Conservation (phyloP, 441 rosid species). For the Corymbia calophylla region DNA sequence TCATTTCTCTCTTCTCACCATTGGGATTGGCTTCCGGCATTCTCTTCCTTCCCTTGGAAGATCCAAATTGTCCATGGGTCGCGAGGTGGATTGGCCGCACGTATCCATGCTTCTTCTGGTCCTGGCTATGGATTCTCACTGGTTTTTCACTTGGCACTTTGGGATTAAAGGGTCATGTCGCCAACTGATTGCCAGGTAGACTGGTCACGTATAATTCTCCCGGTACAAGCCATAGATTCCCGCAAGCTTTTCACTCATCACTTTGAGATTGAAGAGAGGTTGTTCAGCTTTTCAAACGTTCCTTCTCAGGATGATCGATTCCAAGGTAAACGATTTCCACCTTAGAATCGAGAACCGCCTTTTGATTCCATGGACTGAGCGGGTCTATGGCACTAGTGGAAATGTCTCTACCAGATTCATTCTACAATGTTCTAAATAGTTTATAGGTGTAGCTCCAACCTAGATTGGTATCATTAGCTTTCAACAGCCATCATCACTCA, state of each 20-base stretch:
- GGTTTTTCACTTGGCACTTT: not conserved
- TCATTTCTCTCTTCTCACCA: accelerated
- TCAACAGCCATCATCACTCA: too few species aligned
- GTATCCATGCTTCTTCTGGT: not conserved
- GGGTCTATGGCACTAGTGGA: too few species aligned
- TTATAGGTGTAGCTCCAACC: too few species aligned
- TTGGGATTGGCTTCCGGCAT: accelerated
- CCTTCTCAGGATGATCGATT: not conserved
- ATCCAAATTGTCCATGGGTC: not conserved
- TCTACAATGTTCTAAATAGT: too few species aligned
- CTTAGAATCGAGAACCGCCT: too few species aligned
- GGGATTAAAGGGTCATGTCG: not conserved
- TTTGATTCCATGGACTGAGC: too few species aligned
- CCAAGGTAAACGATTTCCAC: too few species aligned
- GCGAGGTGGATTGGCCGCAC: not conserved
- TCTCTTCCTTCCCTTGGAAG: not conserved
- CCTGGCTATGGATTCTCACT: not conserved
- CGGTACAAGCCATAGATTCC: not conserved
- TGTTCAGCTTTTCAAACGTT: not conserved
- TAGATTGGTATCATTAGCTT: too few species aligned
- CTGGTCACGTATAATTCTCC: not conserved
- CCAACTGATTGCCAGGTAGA: not conserved
- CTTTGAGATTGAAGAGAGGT: not conserved
- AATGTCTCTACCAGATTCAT: too few species aligned
- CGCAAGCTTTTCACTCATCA: not conserved